Percentiles rank a stretch among this genome's conserved stretches.
These are phyloP conservation scores for Leccinum solheimii DNA, from an alignment of 1,284 basidiomycete species.

Conservation along the genomic window DNA sequence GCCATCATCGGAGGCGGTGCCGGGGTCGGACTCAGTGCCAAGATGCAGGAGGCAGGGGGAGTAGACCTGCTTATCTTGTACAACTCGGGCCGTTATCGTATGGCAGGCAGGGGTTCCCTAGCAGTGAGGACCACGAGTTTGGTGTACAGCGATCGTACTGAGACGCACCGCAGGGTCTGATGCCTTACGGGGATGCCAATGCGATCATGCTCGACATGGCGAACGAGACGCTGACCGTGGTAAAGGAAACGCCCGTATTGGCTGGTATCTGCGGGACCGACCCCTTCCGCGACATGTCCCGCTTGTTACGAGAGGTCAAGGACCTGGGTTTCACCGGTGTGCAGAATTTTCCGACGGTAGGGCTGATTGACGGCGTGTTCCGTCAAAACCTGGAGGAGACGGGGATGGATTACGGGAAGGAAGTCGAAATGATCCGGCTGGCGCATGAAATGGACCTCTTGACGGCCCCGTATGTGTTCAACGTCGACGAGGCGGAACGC, in stretches of 20 bases:
- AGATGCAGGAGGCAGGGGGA: slow-evolving; percentile 33
- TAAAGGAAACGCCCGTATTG: no score
- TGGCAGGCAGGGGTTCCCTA: no score
- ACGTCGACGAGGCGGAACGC: slow-evolving; percentile 25
- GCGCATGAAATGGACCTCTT: slow-evolving; percentile 30
- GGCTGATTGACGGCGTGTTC: slow-evolving; percentile 33
- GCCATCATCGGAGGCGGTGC: no score
- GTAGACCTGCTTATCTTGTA: slow-evolving; percentile 33
- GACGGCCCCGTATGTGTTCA: slow-evolving; percentile 34
- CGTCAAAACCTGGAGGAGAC: slow-evolving; percentile 36
- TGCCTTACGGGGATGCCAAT: slow-evolving; percentile 37
- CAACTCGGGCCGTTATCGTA: slow-evolving; percentile 33
- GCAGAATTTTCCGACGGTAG: slow-evolving; percentile 33
- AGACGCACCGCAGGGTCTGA: slow-evolving; percentile 25
- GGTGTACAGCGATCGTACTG: not conserved
- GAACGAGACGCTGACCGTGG: slow-evolving; percentile 24
- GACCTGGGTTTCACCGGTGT: no score
- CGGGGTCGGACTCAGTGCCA: slow-evolving; percentile 31
- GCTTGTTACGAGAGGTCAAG: slow-evolving; percentile 20
- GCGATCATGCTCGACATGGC: slow-evolving; percentile 35
- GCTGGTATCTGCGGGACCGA: no score
- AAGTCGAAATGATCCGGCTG: slow-evolving; percentile 35
- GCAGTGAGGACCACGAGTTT: slow-evolving; percentile 17
- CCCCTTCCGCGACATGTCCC: slow-evolving; percentile 31
- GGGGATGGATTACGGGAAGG: slow-evolving; percentile 33